Percentiles rank a stretch among this genome's conserved stretches.
These are phyloP conservation scores for Xylariaceae sp. DNA, from an alignment of 2,329 filamentous ascomycete species.

Conservation along the genomic window DNA sequence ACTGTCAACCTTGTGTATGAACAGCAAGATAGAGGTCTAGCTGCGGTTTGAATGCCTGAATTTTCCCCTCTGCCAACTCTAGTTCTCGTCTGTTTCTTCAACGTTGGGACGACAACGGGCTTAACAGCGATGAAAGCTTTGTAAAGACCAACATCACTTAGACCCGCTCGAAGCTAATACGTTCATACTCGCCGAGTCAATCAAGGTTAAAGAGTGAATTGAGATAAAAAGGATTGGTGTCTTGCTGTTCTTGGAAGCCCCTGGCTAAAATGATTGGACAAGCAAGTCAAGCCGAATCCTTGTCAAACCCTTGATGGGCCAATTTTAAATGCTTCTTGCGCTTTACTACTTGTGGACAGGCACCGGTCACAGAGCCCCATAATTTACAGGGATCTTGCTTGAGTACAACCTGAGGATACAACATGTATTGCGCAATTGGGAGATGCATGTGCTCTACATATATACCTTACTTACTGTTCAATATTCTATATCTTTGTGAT, in stretches of 20 bases:
- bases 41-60: neutral
- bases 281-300: neutral
- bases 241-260: constrained; percentile 22
- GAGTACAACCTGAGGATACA: neutral
- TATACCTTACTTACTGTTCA: too few relatives aligned
- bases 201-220: too few relatives aligned
- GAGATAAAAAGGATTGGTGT: neutral
- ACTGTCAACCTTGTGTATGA: neutral
- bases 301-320: constrained; percentile 24
- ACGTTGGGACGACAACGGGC: neutral
- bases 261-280: constrained; percentile 21
- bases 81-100: neutral
- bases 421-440: neutral
- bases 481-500: too few relatives aligned
- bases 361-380: constrained; percentile 13
- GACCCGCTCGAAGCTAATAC: neutral
- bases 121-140: neutral
- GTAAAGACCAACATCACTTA: neutral
- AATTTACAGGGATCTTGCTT: constrained; percentile 17
- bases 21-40: neutral
- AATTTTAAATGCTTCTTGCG: constrained; percentile 34
- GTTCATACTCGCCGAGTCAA: too few relatives aligned
- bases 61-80: neutral
- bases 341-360: constrained; percentile 26
- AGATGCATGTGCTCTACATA: neutral